Percentiles rank a stretch among this genome's conserved stretches.
Evolutionary conservation across 208 protist species (phyloP).

Genomic region (Trypanosoma scelopori): DNA sequence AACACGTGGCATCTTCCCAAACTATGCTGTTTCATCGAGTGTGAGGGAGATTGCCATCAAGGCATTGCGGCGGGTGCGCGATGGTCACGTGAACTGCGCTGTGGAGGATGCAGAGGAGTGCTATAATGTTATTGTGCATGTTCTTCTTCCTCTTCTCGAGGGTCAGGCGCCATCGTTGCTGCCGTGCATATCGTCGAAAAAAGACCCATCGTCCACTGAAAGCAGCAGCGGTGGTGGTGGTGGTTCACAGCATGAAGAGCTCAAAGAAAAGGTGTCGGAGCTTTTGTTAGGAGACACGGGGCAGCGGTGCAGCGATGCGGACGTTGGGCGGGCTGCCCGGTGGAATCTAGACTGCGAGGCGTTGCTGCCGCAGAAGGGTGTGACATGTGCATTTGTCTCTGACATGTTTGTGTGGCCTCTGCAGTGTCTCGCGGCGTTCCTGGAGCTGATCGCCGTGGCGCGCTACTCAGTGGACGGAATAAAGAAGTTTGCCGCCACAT

Average conservation of each 20-base stretch:
- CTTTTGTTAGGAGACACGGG: conserved; percentile 11
- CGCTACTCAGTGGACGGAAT: conserved; percentile 50
- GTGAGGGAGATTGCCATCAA: conserved; percentile 43
- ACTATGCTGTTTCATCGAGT: conserved; percentile 43
- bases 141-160: conserved; percentile 44
- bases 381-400: conserved; percentile 19
- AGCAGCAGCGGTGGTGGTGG: too few relatives aligned
- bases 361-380: conserved; percentile 4
- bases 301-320: not conserved
- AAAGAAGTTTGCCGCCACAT: conserved; percentile 50
- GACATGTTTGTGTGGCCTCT: conserved; percentile 73
- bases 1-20: conserved; percentile 60
- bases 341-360: conserved; percentile 23
- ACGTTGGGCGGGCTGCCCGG: conserved; percentile 13
- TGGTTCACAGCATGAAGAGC: not conserved
- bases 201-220: not conserved
- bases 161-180: conserved; percentile 27
- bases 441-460: conserved; percentile 62
- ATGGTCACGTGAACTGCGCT: conserved; percentile 31
- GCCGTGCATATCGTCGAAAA: conserved; percentile 9
- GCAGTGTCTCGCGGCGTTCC: conserved; percentile 69
- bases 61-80: conserved; percentile 57
- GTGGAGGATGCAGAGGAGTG: conserved; percentile 32
- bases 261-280: conserved; percentile 14
- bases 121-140: conserved; percentile 32